These are phyloP conservation scores for Aspergillus sparsus DNA, from an alignment of 495 filamentous ascomycete species.

Conservation along the genomic window DNA sequence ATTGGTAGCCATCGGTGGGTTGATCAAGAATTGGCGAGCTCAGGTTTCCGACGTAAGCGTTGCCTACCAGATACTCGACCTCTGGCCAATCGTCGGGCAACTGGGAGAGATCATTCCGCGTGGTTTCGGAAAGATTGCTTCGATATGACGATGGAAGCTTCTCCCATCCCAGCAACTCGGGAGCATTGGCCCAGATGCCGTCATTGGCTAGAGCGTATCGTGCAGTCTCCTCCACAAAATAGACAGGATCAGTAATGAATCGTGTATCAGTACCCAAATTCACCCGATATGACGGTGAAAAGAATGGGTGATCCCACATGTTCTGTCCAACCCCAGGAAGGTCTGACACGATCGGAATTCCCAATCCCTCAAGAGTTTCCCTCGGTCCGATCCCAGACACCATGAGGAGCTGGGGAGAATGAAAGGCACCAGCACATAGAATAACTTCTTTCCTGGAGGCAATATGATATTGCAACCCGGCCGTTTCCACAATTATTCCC, in stretches of 20 bases:
- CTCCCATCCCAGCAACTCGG: constrained; percentile 52
- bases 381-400: constrained; percentile 50
- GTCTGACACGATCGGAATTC: constrained; percentile 42
- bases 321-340: constrained; percentile 56
- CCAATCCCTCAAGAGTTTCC: constrained; percentile 30
- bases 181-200: constrained; percentile 46
- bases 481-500: constrained; percentile 23
- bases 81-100: constrained; percentile 62
- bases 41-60: constrained; percentile 42
- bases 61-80: constrained; percentile 44
- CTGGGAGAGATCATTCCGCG: constrained; percentile 31
- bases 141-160: constrained; percentile 35
- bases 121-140: constrained; percentile 23
- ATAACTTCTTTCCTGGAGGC: constrained; percentile 55
- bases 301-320: constrained; percentile 47
- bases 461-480: constrained; percentile 24
- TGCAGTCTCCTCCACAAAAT: constrained; percentile 11
- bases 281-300: constrained; percentile 39
- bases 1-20: constrained; percentile 45
- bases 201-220: constrained; percentile 18
- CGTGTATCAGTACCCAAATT: constrained; percentile 37
- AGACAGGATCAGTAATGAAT: constrained; percentile 23
- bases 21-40: constrained; percentile 33
- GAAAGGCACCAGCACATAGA: constrained; percentile 53
- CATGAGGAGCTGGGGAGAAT: constrained; percentile 54